phyloP scores from a whole-genome alignment of 495 filamentous ascomycete genomes.

The Podospora fimiseda region DNA sequence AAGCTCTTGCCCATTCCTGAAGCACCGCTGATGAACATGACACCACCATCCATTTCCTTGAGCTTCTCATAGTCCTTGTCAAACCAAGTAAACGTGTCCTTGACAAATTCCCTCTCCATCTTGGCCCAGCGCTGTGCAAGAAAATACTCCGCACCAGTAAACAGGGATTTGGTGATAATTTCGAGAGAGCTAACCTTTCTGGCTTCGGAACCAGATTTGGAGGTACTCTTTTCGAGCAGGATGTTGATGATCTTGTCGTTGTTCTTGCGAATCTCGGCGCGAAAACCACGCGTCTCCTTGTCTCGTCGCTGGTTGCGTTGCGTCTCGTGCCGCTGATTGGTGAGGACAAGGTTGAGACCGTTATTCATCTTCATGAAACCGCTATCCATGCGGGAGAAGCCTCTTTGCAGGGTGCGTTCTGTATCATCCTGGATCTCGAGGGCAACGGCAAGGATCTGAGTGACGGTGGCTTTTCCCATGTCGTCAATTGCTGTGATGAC shows the following conservation, averaged over 20 bases:
- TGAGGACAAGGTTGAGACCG: not conserved
- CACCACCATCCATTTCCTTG: slow-evolving; percentile 1
- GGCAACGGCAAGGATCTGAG: not conserved
- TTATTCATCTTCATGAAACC: slow-evolving; percentile 4
- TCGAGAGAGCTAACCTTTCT: not conserved
- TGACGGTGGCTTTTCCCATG: not conserved
- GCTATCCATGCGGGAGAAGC: slow-evolving; percentile 4
- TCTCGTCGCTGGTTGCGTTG: slow-evolving; percentile 1
- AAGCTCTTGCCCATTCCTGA: slow-evolving; percentile 4
- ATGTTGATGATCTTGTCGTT: slow-evolving; percentile 6
- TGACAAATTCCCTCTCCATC: slow-evolving; percentile 3
- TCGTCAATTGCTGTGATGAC: slow-evolving; percentile 1
- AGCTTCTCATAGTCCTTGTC: not conserved
- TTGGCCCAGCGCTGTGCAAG: not conserved
- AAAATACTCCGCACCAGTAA: not conserved
- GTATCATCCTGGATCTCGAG: slow-evolving; percentile 1
- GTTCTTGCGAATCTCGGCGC: not conserved
- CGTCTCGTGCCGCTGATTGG: slow-evolving; percentile 3
- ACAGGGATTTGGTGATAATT: slow-evolving; percentile 3
- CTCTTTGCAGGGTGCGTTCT: not conserved
- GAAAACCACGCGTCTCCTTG: not conserved
- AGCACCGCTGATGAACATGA: not conserved
- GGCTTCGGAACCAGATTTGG: not conserved
- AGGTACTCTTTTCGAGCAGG: not conserved
- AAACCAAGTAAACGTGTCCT: not conserved